These are phyloP conservation scores for Neocucurbitaria cava DNA, from an alignment of 2,329 filamentous ascomycete genomes.

Conservation along the genomic window DNA sequence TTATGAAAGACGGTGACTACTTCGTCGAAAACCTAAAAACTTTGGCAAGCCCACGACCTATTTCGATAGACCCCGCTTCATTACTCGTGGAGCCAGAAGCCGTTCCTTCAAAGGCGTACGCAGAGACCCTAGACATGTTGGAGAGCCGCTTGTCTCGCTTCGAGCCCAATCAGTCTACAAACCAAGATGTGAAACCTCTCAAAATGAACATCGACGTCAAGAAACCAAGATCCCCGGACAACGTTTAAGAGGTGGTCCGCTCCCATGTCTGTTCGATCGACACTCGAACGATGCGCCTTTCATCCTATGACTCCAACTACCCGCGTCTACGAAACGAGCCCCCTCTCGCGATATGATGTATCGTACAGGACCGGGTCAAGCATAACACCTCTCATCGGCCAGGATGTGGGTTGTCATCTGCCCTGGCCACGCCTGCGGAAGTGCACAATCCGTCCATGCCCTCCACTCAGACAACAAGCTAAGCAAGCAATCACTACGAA, in stretches of 20 bases:
- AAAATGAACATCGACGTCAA: slow-evolving; percentile 10
- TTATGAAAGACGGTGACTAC: slow-evolving; percentile 20
- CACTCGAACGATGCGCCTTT: neutral
- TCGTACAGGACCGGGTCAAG: neutral
- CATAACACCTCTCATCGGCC: neutral
- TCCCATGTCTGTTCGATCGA: no score
- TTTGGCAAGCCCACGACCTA: slow-evolving; percentile 15
- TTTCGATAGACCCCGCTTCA: slow-evolving; percentile 26
- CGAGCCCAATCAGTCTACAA: slow-evolving; percentile 5
- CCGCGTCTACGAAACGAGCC: neutral
- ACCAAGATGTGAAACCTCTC: neutral
- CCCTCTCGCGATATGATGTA: neutral
- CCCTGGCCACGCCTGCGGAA: neutral
- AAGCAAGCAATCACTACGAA: neutral
- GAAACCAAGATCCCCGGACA: neutral
- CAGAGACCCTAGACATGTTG: slow-evolving; percentile 37
- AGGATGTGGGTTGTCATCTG: neutral
- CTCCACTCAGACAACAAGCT: neutral
- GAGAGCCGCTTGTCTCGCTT: slow-evolving; percentile 28
- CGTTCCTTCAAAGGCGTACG: slow-evolving; percentile 38
- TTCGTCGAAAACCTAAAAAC: slow-evolving; percentile 27
- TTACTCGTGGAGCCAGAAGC: slow-evolving; percentile 37
- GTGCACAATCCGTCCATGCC: neutral
- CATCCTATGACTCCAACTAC: neutral
- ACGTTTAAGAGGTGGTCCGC: neutral